Evolutionary conservation across 2,329 filamentous ascomycete species (phyloP), one percentile per base, ranked within the genome.

Genomic region (Neonectria ditissima): DNA sequence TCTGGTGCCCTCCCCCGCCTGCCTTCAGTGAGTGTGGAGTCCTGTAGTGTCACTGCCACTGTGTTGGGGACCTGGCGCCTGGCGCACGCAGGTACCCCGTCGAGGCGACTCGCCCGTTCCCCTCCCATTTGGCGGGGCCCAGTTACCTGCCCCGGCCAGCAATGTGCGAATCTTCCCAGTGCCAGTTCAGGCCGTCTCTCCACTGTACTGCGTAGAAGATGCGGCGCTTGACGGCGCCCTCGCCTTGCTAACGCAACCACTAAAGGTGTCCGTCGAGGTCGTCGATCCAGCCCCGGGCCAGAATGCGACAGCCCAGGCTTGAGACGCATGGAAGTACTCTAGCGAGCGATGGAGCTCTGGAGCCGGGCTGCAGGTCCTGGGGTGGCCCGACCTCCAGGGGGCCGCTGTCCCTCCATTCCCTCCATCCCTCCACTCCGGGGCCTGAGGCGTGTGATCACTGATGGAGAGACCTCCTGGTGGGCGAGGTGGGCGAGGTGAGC

Each of bases 361-460:
- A 30, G 9, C 28, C 34, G 30, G 30, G 30, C 34, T 37, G 34
- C 53, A 48, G 9, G 45, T 43, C 30, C 59, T 28, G 26, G 59
- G 60, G 37, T 53, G 59, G 39, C 59, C 41, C 50, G 32, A 50
- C 43, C 34, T 41, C 60, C 60, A 58, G 54, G 60, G 59, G 59
- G 34, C 44, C 14, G 28, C 41, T 60, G 34, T 37, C 14, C 44
- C 52, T 41, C 18, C 30, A 28, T 28, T 34, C 24, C 4, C 24
- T 26, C 24, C 24, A 6, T 48, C 59, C 59, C 59, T 58, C 48
- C 59, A 47, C 53, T 53, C 30, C 48, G 48, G 50, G 51, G 47
- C 45, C 26, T 11, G 26, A 37, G 32, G 32, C 5, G 30, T 37
- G 32, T 37, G 32, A n/a, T n/a, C n/a, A n/a, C n/a, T n/a, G n/a